These are phyloP conservation scores for Mycena albidolilacea DNA, from an alignment of 768 basidiomycete genomes.

Conservation along the genomic window DNA sequence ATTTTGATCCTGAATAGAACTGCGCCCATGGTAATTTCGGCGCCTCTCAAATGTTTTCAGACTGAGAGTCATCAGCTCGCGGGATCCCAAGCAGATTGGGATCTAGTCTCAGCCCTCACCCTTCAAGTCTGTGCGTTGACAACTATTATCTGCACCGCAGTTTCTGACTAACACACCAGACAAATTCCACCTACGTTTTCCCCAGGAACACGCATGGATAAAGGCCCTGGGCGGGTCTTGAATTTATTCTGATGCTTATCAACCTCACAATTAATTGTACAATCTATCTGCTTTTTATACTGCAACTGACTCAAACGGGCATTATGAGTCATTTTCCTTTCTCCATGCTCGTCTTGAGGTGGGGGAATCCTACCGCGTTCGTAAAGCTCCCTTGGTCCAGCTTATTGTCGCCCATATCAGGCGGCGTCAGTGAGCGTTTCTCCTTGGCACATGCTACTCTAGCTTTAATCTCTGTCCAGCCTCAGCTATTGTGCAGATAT, in stretches of 20 bases:
- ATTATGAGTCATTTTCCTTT: slow-evolving; percentile 3
- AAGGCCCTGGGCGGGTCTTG: neutral
- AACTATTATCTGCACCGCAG: neutral
- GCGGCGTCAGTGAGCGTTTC: neutral
- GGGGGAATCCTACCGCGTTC: slow-evolving; percentile 6
- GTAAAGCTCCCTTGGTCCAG: slow-evolving; percentile 5
- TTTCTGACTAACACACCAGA: neutral
- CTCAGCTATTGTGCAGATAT: neutral
- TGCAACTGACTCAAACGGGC: neutral
- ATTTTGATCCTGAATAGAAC: too few species aligned
- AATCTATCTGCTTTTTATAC: too few species aligned
- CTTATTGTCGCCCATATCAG: neutral
- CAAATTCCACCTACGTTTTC: slow-evolving; percentile 8
- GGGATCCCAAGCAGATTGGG: neutral
- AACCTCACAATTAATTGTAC: too few species aligned
- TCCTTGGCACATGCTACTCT: neutral
- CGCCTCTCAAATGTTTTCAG: too few species aligned
- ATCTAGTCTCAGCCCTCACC: neutral
- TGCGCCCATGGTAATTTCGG: too few species aligned
- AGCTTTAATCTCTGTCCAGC: neutral
- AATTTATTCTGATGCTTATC: too few species aligned
- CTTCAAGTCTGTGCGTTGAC: neutral
- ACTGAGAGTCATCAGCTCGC: too few species aligned
- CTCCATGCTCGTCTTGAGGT: neutral
- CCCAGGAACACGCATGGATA: slow-evolving; percentile 7